A percentile compares a stretch with the other conserved stretches of the same genome.
phyloP scores from a whole-genome alignment of 768 basidiomycete species.

The Auricularia sp. region DNA sequence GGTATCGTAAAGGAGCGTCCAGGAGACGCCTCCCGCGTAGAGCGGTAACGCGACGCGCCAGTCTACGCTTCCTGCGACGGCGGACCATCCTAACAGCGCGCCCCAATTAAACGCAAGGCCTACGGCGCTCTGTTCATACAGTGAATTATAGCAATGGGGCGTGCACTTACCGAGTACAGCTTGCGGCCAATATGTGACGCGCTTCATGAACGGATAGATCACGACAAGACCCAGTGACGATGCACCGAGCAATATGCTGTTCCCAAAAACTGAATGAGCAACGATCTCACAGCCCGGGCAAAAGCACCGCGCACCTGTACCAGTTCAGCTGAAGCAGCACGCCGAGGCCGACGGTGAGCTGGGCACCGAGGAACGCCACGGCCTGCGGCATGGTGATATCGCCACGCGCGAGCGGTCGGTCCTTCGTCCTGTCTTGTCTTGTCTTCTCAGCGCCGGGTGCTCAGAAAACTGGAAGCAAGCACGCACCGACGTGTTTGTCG shows the following conservation, averaged over 20 bases:
- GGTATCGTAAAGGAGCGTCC: conserved; percentile 41
- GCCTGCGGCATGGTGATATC: conserved; percentile 35
- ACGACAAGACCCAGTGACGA: background rate
- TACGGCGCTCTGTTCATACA: background rate
- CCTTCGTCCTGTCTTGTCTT: conserved; percentile 35
- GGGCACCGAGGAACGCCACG: conserved; percentile 28
- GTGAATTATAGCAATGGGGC: background rate
- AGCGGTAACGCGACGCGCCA: conserved; percentile 4
- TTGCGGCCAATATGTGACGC: conserved; percentile 26
- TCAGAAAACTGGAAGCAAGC: conserved; percentile 2
- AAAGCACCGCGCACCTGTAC: conserved; percentile 17
- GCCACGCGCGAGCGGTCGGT: conserved; percentile 39
- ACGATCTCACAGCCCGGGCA: background rate
- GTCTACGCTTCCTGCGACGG: background rate
- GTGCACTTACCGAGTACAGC: conserved; percentile 16
- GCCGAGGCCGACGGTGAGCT: conserved; percentile 29
- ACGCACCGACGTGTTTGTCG: conserved; percentile 43
- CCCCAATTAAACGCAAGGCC: conserved; percentile 13
- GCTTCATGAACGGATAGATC: conserved; percentile 44
- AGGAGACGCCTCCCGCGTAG: conserved; percentile 17
- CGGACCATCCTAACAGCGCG: conserved; percentile 9
- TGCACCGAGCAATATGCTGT: conserved; percentile 11
- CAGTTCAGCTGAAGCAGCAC: conserved; percentile 18
- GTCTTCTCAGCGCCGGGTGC: background rate
- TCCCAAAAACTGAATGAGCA: conserved; percentile 9